These are phyloP conservation scores for Trichoderma breve DNA, from an alignment of 2,329 filamentous ascomycete genomes.

Conservation along the genomic window DNA sequence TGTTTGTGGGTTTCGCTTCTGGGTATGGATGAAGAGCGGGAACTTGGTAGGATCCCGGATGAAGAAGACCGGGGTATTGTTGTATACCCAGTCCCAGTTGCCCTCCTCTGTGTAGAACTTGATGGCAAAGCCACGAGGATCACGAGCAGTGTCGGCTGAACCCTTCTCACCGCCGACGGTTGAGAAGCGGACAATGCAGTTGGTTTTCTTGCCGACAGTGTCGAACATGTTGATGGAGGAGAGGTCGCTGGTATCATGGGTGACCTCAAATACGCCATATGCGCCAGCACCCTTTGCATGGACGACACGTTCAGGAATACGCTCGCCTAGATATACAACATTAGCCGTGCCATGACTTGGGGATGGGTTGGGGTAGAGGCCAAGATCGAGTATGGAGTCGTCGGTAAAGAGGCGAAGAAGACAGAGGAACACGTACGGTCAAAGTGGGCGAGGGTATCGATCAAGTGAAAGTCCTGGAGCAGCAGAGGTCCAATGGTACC, in stretches of 20 bases:
- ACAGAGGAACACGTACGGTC: constrained; percentile 35
- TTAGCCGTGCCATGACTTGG: not conserved
- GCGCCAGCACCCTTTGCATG: constrained; percentile 42
- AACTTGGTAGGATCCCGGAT: constrained; percentile 72
- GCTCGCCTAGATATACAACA: constrained; percentile 35
- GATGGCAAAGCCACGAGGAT: constrained; percentile 66
- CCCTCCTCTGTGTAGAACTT: constrained; percentile 65
- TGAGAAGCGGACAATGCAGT: constrained; percentile 65
- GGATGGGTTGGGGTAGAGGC: not conserved
- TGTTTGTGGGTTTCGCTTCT: constrained; percentile 72
- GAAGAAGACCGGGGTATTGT: constrained; percentile 79
- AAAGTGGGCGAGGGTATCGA: constrained; percentile 58
- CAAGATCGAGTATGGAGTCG: not conserved
- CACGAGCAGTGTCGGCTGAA: constrained; percentile 64
- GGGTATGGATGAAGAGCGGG: constrained; percentile 72
- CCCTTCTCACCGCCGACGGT: constrained; percentile 68
- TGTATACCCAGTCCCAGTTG: constrained; percentile 70
- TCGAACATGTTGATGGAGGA: constrained; percentile 55
- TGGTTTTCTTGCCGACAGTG: constrained; percentile 51
- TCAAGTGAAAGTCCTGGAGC: constrained; percentile 64
- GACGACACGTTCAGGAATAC: constrained; percentile 47
- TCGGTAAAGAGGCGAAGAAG: not conserved
- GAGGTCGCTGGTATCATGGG: constrained; percentile 54
- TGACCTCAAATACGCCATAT: constrained; percentile 60
- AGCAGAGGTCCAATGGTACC: constrained; percentile 58